phyloP scores from a whole-genome alignment of 257 asterid species.

The Primulina tabacum region DNA sequence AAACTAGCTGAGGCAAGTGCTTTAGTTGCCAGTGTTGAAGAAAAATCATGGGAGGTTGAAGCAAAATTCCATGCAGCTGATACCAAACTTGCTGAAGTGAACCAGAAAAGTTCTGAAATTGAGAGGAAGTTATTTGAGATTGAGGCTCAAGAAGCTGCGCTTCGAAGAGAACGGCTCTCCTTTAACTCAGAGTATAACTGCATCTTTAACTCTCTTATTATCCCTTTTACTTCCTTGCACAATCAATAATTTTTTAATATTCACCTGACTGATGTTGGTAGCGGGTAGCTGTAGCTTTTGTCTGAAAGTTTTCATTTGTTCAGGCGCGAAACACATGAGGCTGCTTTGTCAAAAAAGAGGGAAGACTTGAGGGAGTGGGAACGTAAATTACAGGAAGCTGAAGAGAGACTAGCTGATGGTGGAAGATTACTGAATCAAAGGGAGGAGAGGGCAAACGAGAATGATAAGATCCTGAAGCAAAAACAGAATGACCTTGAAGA shows the following conservation, averaged over 20 bases:
- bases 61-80: slow-evolving; percentile 79
- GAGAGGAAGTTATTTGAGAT: slow-evolving; percentile 72
- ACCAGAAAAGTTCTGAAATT: slow-evolving; percentile 75
- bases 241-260: background rate
- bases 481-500: slow-evolving; percentile 76
- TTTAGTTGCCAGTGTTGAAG: slow-evolving; percentile 68
- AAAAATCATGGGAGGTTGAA: slow-evolving; percentile 86
- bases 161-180: slow-evolving; percentile 70
- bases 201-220: slow-evolving; percentile 2
- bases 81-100: slow-evolving; percentile 87
- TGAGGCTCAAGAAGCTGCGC: slow-evolving; percentile 71
- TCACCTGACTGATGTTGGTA: background rate
- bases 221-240: slow-evolving; percentile 17
- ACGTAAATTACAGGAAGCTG: slow-evolving; percentile 69
- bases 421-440: slow-evolving; percentile 86
- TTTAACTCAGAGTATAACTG: slow-evolving; percentile 59
- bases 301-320: slow-evolving; percentile 17
- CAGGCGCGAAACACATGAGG: slow-evolving; percentile 73
- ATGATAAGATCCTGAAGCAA: slow-evolving; percentile 62
- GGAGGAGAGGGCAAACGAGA: slow-evolving; percentile 84
- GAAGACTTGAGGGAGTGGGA: slow-evolving; percentile 95
- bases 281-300: background rate
- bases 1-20: slow-evolving; percentile 81
- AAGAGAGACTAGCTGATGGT: slow-evolving; percentile 80
- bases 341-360: slow-evolving; percentile 65